Evolutionary conservation across 345 rosid genomes (phyloP).

Genomic region (Moricandia moricandioides): DNA sequence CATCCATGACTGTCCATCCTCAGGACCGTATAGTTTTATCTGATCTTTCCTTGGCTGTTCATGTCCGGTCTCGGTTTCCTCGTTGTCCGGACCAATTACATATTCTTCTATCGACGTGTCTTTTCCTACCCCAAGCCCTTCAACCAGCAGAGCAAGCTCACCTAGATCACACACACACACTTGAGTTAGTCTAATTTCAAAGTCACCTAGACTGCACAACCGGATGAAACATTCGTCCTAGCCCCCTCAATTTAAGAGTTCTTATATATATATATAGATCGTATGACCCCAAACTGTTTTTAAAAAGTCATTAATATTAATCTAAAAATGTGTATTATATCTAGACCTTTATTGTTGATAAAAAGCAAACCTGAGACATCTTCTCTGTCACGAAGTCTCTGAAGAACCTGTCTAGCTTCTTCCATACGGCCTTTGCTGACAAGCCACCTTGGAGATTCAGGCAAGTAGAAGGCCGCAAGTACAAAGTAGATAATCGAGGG

Average conservation of each 20-base stretch:
- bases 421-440: conserved; percentile 81
- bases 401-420: conserved; percentile 73
- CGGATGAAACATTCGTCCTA: too few species aligned
- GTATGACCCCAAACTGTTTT: too few species aligned
- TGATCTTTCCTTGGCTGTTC: conserved; percentile 35
- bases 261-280: too few species aligned
- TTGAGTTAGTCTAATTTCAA: neutral
- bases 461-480: conserved; percentile 67
- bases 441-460: conserved; percentile 96
- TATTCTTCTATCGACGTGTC: conserved; percentile 80
- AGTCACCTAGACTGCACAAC: neutral
- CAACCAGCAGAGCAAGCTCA: conserved; percentile 89
- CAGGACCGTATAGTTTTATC: conserved; percentile 61
- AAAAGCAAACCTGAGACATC: conserved; percentile 72
- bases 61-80: conserved; percentile 46
- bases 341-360: conserved; percentile 1
- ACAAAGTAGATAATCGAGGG: conserved; percentile 58
- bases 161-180: conserved; percentile 38
- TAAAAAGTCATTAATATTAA: too few species aligned
- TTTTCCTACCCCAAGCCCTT: conserved; percentile 84
- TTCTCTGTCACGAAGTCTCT: conserved; percentile 71
- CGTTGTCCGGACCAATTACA: conserved; percentile 62
- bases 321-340: too few species aligned
- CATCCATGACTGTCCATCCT: conserved; percentile 77
- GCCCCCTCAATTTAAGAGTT: too few species aligned